Evolutionary conservation across 139 green algal genomes (phyloP), one percentile per base, ranked within the genome.

Genomic region (Chlorella vulgaris): DNA sequence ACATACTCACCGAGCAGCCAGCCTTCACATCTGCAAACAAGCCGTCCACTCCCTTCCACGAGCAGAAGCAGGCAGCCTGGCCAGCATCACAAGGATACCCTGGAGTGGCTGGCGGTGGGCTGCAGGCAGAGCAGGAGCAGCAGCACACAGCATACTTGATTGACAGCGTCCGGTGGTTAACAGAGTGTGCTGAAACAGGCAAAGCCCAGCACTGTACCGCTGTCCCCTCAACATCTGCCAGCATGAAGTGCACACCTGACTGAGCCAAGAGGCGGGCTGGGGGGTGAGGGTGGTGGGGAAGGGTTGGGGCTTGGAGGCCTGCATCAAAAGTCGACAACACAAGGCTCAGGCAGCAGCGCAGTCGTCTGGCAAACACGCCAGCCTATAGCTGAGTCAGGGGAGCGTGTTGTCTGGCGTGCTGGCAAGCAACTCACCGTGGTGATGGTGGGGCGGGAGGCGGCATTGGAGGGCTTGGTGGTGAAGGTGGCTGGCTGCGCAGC

Each of bases 1-100:
- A n/a, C n/a, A n/a, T 29, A 10, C 73, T 18, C 53, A 79, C 73
- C 53, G 67, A 35, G 53, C 73, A 79, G 24, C 58, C 38, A 19
- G 4, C 26, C 26, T 79, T 79, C 3, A 39, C 26, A 35, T 79
- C 73, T 1, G 73, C 73, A 68, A 69, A 79, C 22, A 33, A 39
- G 51, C 73, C 73, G 0, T 3, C 26, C 26, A 26, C 26, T 5
- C 29, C 7, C 22, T 51, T 67, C 73, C 73, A 79, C 18, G 13
- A 8, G 53, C 73, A 79, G 53, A 79, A 79, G 53, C 73, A 79
- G 36, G 3, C 19, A 7, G 51, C 53, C 26, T 79, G 33, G 24
- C 35, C 58, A 31, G 73, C 51, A 26, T 24, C 33, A 51, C 73
- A 79, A 4, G 73, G 73, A 10, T 79, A 39, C 31, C 33, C 47